phyloP scores from a whole-genome alignment of 345 rosid genomes.

The Diplotaxis tenuifolia region DNA sequence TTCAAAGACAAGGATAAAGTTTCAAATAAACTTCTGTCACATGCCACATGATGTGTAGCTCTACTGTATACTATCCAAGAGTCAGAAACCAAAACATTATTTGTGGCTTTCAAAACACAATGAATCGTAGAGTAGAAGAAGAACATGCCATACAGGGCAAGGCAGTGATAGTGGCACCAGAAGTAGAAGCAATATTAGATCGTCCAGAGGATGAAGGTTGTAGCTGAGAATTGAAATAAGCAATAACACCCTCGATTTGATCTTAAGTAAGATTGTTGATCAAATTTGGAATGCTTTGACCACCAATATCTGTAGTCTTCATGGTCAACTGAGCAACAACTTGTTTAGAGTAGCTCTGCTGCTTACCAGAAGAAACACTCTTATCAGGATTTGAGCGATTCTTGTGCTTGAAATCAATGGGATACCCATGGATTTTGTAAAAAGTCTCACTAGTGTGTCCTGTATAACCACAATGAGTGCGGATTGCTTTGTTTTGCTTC shows the following conservation, averaged over 20 bases:
- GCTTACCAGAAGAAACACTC: too few species aligned
- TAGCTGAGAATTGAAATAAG: neutral
- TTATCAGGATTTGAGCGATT: accelerated
- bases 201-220: neutral
- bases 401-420: neutral
- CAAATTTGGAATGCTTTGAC: neutral
- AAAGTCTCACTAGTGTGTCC: neutral
- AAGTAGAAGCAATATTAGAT: too few species aligned
- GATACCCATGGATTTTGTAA: neutral
- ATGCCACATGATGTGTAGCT: too few species aligned
- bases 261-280: neutral
- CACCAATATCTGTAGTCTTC: neutral
- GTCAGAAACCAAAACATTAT: too few species aligned
- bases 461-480: neutral
- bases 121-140: too few species aligned
- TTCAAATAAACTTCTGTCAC: too few species aligned
- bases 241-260: neutral
- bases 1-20: too few species aligned
- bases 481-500: neutral
- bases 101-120: too few species aligned
- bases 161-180: too few species aligned
- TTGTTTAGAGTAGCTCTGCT: too few species aligned
- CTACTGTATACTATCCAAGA: too few species aligned
- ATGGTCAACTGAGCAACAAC: neutral
- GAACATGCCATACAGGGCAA: too few species aligned